A percentile compares a stretch with the other conserved stretches of the same genome.
Evolutionary conservation across 495 filamentous ascomycete species (phyloP).

Genomic region (Staphylotrichum tortipilum): DNA sequence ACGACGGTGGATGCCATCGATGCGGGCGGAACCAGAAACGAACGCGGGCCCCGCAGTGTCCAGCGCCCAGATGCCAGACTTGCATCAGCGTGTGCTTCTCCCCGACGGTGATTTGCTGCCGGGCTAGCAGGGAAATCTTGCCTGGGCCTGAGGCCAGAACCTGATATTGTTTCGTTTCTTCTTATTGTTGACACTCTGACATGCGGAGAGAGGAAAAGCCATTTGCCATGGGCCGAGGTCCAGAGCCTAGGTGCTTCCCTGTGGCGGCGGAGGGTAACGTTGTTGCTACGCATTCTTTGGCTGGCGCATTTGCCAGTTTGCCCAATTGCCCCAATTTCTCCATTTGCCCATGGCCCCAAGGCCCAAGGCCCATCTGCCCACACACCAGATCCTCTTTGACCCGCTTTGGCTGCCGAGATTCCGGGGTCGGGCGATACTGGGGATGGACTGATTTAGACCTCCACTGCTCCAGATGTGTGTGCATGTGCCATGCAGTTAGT

Average conservation of each 20-base stretch:
- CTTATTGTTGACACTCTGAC: too few species aligned
- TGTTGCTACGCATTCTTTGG: too few species aligned
- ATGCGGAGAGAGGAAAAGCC: too few species aligned
- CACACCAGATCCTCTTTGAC: not conserved
- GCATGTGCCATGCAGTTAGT: too few species aligned
- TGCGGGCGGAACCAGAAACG: not conserved
- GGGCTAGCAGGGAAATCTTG: not conserved
- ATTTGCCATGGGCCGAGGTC: too few species aligned
- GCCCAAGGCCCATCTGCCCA: not conserved
- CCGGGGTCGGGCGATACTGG: not conserved
- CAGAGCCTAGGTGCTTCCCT: too few species aligned
- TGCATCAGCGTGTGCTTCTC: not conserved
- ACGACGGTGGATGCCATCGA: not conserved
- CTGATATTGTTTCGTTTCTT: too few species aligned
- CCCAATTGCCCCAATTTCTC: too few species aligned
- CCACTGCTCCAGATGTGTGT: too few species aligned
- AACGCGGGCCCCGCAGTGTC: not conserved
- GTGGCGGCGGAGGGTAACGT: too few species aligned
- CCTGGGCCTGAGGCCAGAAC: not conserved
- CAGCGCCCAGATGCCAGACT: not conserved
- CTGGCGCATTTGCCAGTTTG: too few species aligned
- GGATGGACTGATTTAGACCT: not conserved
- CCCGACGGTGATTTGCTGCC: not conserved
- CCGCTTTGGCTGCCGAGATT: conserved; percentile 8
- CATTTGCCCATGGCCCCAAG: too few species aligned